Conservation (phyloP, 1,139 yeast genomes). For the Eremothecium sinecaudum region DNA sequence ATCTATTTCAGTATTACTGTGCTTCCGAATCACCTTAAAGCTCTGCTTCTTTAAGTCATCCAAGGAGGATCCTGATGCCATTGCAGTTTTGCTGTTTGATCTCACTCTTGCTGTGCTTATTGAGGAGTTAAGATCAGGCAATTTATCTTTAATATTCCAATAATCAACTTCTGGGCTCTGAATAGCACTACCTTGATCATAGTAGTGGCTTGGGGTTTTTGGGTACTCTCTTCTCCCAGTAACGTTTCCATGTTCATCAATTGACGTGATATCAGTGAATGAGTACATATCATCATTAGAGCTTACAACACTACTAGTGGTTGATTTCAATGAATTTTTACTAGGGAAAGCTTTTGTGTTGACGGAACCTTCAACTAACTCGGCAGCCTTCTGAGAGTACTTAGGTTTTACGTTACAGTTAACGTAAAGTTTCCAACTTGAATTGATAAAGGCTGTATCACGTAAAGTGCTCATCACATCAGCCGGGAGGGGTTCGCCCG, state of each 20-base stretch:
- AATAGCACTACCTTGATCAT: conserved; percentile 18
- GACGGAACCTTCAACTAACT: conserved; percentile 15
- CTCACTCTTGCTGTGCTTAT: conserved; percentile 6
- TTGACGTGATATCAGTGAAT: conserved; percentile 27
- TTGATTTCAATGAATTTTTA: conserved; percentile 23
- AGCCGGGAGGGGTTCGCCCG: conserved; percentile 51
- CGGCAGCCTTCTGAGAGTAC: conserved; percentile 25
- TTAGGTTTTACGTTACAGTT: too few relatives aligned
- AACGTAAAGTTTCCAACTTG: conserved; percentile 38
- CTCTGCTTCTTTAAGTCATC: conserved; percentile 31
- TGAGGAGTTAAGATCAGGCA: conserved; percentile 9
- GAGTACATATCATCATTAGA: conserved; percentile 27
- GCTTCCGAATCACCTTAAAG: conserved; percentile 61
- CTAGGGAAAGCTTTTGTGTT: conserved; percentile 15
- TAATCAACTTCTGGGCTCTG: conserved; percentile 43
- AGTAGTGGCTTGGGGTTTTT: conserved; percentile 29
- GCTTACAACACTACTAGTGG: conserved; percentile 18
- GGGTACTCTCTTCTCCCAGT: conserved; percentile 24
- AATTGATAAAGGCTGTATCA: conserved; percentile 30
- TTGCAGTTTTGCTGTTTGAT: conserved; percentile 2
- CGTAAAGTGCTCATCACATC: conserved; percentile 39
- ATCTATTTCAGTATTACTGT: conserved; percentile 57
- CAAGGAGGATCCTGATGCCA: conserved; percentile 9
- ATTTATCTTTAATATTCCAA: conserved; percentile 49
- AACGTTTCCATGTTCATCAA: conserved; percentile 23